phyloP scores from a whole-genome alignment of 306 rosid genomes.

The Rubus idaeus region DNA sequence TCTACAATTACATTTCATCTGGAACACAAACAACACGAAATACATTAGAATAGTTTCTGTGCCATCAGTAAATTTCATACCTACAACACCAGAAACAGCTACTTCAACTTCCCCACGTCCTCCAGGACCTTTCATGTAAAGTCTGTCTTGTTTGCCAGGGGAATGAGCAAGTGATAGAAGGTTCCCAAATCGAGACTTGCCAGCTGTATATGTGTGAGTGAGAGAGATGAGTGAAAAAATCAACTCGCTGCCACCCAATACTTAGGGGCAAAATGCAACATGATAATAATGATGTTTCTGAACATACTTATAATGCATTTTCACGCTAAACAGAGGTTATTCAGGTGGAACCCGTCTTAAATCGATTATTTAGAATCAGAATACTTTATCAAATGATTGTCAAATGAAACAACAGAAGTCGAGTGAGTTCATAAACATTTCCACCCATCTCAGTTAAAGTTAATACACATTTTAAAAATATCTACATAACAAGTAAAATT shows the following conservation, averaged over 20 bases:
- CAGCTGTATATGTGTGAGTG: slow-evolving; percentile 46
- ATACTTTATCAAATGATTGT: not conserved
- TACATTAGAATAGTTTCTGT: not conserved
- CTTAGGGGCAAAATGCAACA: not conserved
- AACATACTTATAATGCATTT: not conserved
- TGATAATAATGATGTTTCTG: not conserved
- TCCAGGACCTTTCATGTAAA: slow-evolving; percentile 98
- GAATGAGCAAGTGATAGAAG: slow-evolving; percentile 71
- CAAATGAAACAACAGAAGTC: slow-evolving; percentile 1
- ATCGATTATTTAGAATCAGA: not conserved
- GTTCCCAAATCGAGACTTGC: slow-evolving; percentile 88
- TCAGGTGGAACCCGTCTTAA: not conserved
- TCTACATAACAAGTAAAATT: not conserved
- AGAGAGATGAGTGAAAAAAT: slow-evolving; percentile 6
- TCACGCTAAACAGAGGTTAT: not conserved
- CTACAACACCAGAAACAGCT: slow-evolving; percentile 95
- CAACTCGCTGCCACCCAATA: not conserved
- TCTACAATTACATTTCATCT: not conserved
- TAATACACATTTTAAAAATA: not conserved
- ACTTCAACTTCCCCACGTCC: slow-evolving; percentile 99
- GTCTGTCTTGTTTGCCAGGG: slow-evolving; percentile 78
- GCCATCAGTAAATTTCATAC: slow-evolving; percentile 33
- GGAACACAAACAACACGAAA: not conserved
- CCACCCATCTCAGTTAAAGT: not conserved
- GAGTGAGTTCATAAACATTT: not conserved